phyloP scores from a whole-genome alignment of 2,329 filamentous ascomycete species.

The Pyrenochaeta sp. region DNA sequence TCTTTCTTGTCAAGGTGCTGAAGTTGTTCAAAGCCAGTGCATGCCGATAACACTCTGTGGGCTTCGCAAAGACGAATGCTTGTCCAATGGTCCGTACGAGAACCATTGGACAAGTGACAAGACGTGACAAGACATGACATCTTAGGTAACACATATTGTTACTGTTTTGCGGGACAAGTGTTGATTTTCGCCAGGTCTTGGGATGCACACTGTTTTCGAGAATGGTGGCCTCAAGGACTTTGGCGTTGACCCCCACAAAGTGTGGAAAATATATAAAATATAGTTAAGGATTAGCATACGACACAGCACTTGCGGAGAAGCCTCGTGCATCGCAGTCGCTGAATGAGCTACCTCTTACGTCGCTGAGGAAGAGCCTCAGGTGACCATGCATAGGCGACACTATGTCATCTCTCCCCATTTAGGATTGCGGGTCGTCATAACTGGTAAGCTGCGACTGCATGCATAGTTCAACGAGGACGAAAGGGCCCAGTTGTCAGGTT shows the following conservation, averaged over 20 bases:
- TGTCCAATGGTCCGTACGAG: slow-evolving; percentile 7
- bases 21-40: no score
- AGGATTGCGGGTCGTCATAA: no score
- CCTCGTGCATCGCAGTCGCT: no score
- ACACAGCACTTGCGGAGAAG: no score
- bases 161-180: neutral
- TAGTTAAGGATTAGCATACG: neutral
- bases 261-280: neutral
- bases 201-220: neutral
- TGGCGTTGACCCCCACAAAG: neutral
- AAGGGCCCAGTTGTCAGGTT: neutral
- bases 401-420: no score
- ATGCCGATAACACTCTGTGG: neutral
- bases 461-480: neutral
- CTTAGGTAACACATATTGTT: neutral
- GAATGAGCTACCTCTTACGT: neutral
- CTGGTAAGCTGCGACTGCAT: no score
- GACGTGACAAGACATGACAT: neutral
- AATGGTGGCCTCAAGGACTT: neutral
- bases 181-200: neutral
- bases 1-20: no score
- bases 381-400: no score
- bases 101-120: neutral
- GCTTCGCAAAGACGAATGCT: slow-evolving; percentile 3
- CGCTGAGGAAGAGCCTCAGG: neutral